phyloP scores from a whole-genome alignment of 306 rosid species.

The Acacia acuminata region DNA sequence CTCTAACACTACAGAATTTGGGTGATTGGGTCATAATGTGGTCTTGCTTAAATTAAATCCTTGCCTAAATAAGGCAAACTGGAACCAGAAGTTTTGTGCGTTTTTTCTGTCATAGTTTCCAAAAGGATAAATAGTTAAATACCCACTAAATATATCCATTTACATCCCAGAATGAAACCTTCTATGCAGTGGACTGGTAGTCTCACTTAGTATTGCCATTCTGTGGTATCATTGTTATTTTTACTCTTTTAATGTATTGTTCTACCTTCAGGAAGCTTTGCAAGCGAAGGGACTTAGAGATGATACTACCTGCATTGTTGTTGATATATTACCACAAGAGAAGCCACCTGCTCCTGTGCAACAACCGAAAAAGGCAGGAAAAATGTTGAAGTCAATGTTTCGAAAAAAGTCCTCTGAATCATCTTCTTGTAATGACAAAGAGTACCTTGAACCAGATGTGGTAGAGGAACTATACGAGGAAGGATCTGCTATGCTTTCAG shows the following conservation, averaged over 20 bases:
- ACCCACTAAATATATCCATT: not conserved
- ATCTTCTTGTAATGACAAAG: constrained; percentile 68
- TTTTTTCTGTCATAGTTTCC: not conserved
- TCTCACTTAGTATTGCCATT: constrained; percentile 8
- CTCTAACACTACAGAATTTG: not conserved
- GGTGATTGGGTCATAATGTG: not conserved
- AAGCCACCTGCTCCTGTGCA: constrained; percentile 63
- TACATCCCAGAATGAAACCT: not conserved
- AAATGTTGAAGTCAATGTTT: constrained; percentile 87
- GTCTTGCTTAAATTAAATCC: not conserved
- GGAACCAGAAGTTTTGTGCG: not conserved
- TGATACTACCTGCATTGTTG: constrained; percentile 94
- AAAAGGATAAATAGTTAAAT: not conserved
- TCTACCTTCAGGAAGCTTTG: constrained; percentile 74
- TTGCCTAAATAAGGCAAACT: not conserved
- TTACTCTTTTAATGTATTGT: constrained; percentile 16
- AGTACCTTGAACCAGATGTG: constrained; percentile 72
- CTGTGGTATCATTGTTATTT: not conserved
- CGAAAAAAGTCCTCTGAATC: constrained; percentile 77
- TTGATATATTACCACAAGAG: constrained; percentile 80
- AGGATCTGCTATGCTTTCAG: constrained; percentile 96
- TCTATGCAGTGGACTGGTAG: not conserved
- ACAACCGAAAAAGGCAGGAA: constrained; percentile 67
- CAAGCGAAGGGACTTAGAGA: constrained; percentile 97
- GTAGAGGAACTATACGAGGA: constrained; percentile 91